A percentile compares a stretch with the other conserved stretches of the same genome.
Conservation (phyloP, 225 moss, liverwort and hornwort genomes). For the Antitrichia curtipendula region DNA sequence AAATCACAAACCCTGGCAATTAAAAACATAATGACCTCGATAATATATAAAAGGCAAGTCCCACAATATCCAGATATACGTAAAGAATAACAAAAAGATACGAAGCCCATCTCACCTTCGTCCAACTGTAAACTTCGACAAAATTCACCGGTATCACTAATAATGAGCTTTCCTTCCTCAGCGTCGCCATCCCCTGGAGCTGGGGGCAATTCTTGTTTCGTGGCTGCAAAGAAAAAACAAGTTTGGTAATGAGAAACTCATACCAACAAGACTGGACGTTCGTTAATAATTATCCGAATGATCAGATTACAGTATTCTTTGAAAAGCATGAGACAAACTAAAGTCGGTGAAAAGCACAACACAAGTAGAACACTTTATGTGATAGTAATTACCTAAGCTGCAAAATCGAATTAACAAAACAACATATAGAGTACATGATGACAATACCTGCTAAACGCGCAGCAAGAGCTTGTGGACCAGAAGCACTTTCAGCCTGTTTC, state of each 20-base stretch:
- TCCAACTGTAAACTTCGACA: conserved; percentile 95
- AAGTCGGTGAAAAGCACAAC: background rate
- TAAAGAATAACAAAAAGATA: background rate
- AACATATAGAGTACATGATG: background rate
- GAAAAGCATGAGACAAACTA: background rate
- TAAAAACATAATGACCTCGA: background rate
- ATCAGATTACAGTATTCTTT: background rate
- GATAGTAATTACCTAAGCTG: background rate
- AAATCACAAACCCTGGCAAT: background rate
- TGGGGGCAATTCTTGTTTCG: conserved; percentile 39
- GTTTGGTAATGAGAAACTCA: background rate
- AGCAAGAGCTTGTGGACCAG: conserved; percentile 59
- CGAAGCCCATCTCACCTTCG: conserved; percentile 49
- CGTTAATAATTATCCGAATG: background rate
- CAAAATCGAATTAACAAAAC: background rate
- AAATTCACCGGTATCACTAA: conserved; percentile 98
- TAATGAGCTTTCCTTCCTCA: conserved; percentile 69
- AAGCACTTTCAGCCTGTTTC: conserved; percentile 46
- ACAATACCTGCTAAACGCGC: conserved; percentile 49
- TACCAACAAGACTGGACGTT: background rate
- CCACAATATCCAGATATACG: background rate
- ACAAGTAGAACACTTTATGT: background rate
- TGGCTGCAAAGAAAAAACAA: conserved; percentile 14
- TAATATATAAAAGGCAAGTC: background rate
- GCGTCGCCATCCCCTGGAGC: conserved; percentile 26